These are phyloP conservation scores for Camelina laxa DNA, from an alignment of 345 rosid species.

Conservation along the genomic window DNA sequence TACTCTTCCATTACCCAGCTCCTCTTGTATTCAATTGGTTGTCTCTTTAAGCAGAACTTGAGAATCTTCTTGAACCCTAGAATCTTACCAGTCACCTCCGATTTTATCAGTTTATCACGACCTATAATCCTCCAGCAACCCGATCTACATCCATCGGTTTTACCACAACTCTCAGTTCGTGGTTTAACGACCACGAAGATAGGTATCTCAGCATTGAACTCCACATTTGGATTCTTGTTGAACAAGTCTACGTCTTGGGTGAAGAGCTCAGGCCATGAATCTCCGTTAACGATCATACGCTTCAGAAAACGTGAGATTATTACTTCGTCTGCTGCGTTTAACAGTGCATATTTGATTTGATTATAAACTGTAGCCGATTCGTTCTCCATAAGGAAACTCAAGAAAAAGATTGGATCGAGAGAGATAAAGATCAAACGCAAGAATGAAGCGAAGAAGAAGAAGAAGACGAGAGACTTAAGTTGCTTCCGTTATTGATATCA, in stretches of 20 bases:
- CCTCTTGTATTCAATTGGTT: background rate
- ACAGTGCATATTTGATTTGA: background rate
- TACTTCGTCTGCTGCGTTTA: background rate
- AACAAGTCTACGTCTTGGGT: conserved; percentile 1
- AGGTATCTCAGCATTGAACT: background rate
- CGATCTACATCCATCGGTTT: conserved; percentile 2
- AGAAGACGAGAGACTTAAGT: background rate
- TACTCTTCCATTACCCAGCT: conserved; percentile 33
- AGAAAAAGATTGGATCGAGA: background rate
- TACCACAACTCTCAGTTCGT: background rate
- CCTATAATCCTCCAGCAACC: conserved; percentile 29
- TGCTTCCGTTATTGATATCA: background rate
- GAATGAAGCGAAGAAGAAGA: background rate
- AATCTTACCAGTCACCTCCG: background rate
- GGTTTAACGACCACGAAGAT: background rate
- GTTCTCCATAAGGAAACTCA: background rate
- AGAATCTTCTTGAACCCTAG: conserved; percentile 37
- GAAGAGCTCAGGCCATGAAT: background rate
- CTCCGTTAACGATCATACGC: background rate
- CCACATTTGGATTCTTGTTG: conserved; percentile 24
- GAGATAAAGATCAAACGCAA: background rate
- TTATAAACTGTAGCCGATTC: background rate
- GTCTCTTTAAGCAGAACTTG: conserved; percentile 6
- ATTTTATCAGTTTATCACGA: conserved; percentile 1
- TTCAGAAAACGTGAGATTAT: background rate